A percentile compares a stretch with the other conserved stretches of the same genome.
Evolutionary conservation across 768 basidiomycete species (phyloP).

Genomic region (Rhizopogon rudus): DNA sequence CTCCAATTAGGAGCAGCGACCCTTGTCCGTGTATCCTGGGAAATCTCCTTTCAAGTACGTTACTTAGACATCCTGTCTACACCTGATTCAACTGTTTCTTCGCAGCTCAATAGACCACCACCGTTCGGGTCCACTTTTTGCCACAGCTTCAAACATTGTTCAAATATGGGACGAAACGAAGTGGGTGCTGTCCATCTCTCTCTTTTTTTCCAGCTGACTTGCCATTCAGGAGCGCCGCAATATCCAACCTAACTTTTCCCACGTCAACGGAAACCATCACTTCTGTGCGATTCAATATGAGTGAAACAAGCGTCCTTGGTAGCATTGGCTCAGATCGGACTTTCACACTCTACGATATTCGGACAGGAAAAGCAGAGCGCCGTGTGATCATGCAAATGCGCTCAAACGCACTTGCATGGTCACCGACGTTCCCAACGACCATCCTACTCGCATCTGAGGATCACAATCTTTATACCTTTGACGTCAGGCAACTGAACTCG

Average conservation of each 20-base stretch:
- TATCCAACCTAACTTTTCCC: slow-evolving; percentile 85
- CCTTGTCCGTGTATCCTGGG: slow-evolving; percentile 74
- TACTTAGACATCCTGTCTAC: slow-evolving; percentile 1
- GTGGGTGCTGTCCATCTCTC: slow-evolving; percentile 34
- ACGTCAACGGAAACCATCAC: slow-evolving; percentile 87
- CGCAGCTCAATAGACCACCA: slow-evolving; percentile 92
- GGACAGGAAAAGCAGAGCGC: slow-evolving; percentile 94
- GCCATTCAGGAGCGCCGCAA: slow-evolving; percentile 61
- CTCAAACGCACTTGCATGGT: slow-evolving; percentile 90
- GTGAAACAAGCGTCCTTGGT: slow-evolving; percentile 92
- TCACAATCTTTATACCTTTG: slow-evolving; percentile 97
- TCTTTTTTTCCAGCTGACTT: slow-evolving; percentile 3
- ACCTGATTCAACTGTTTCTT: background rate
- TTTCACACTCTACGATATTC: slow-evolving; percentile 93
- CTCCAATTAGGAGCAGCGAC: slow-evolving; percentile 37
- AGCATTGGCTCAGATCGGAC: slow-evolving; percentile 93
- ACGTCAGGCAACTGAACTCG: slow-evolving; percentile 75
- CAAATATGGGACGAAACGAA: slow-evolving; percentile 99
- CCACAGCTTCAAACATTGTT: slow-evolving; percentile 88
- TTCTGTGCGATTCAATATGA: slow-evolving; percentile 87
- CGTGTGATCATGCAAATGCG: slow-evolving; percentile 93
- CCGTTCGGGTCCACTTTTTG: slow-evolving; percentile 82
- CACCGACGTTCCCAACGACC: slow-evolving; percentile 89
- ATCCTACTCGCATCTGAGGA: slow-evolving; percentile 96
- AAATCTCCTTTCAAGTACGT: slow-evolving; percentile 87